Percentiles rank a stretch among this genome's conserved stretches.
Evolutionary conservation across 2,329 filamentous ascomycete species (phyloP).

Genomic region (Paracoccidioides brasiliensis): DNA sequence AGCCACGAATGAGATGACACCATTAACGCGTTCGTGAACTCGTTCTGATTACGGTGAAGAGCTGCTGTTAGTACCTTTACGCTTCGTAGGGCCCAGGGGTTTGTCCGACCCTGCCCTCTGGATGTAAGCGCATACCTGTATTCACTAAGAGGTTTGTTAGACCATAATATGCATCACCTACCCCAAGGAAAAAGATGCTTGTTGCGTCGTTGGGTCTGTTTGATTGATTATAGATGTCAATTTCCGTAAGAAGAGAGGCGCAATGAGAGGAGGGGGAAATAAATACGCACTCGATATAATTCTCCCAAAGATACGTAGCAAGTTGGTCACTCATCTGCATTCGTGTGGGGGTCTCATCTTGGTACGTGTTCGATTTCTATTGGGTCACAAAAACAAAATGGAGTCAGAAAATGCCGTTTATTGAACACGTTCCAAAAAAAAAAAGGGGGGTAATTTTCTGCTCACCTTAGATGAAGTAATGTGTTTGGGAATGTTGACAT

Average conservation of each 20-base stretch:
- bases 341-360: constrained; percentile 38
- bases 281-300: constrained; percentile 62
- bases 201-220: constrained; percentile 48
- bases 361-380: constrained; percentile 16
- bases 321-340: constrained; percentile 53
- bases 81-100: no score
- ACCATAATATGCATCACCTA: constrained; percentile 78
- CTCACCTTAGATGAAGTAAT: constrained; percentile 51
- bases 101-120: no score
- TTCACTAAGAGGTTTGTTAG: constrained; percentile 69
- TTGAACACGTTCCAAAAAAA: constrained; percentile 1
- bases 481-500: constrained; percentile 78
- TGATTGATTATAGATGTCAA: constrained; percentile 2
- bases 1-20: constrained; percentile 69
- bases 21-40: constrained; percentile 44
- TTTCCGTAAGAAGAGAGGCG: not conserved
- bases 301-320: constrained; percentile 86
- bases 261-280: not conserved
- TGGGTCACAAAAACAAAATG: not conserved
- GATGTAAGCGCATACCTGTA: constrained; percentile 42
- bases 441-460: not conserved
- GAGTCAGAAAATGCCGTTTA: constrained; percentile 12
- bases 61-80: no score
- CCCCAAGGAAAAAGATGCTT: constrained; percentile 72
- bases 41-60: not conserved